Evolutionary conservation across 495 filamentous ascomycete genomes (phyloP).

Genomic region (Hypoxylon crocopeplum): DNA sequence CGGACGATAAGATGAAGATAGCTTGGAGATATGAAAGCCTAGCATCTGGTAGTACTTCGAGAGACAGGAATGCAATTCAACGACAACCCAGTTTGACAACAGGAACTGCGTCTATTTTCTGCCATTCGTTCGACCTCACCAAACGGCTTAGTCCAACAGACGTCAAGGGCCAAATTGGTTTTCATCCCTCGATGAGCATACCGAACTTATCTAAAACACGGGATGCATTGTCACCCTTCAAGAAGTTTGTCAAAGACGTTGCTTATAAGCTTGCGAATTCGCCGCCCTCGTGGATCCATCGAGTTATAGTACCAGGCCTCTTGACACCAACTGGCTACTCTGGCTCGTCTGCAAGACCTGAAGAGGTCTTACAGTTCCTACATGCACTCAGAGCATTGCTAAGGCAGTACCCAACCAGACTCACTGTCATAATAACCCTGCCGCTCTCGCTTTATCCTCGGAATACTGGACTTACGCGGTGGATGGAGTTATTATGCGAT

Average conservation of each 20-base stretch:
- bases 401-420: slow-evolving; percentile 64
- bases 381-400: slow-evolving; percentile 80
- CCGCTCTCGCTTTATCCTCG: slow-evolving; percentile 85
- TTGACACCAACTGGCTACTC: slow-evolving; percentile 86
- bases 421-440: slow-evolving; percentile 79
- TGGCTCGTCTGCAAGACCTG: slow-evolving; percentile 67
- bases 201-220: slow-evolving; percentile 16
- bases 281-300: slow-evolving; percentile 70
- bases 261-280: slow-evolving; percentile 62
- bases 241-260: slow-evolving; percentile 67
- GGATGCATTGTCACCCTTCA: slow-evolving; percentile 62
- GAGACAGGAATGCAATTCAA: slow-evolving; percentile 44
- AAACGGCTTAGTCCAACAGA: slow-evolving; percentile 73
- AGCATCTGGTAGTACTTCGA: slow-evolving; percentile 64
- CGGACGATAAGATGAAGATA: slow-evolving; percentile 92
- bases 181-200: slow-evolving; percentile 49
- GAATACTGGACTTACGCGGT: slow-evolving; percentile 76
- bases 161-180: slow-evolving; percentile 54
- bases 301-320: slow-evolving; percentile 81
- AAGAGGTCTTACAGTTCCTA: slow-evolving; percentile 80
- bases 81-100: slow-evolving; percentile 21
- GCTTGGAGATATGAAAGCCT: slow-evolving; percentile 95
- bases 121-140: slow-evolving; percentile 88
- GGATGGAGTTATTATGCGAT: slow-evolving; percentile 86
- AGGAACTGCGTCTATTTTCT: slow-evolving; percentile 61